Conservation (phyloP, 2,329 filamentous ascomycete genomes). For the Phialophora tarda region DNA sequence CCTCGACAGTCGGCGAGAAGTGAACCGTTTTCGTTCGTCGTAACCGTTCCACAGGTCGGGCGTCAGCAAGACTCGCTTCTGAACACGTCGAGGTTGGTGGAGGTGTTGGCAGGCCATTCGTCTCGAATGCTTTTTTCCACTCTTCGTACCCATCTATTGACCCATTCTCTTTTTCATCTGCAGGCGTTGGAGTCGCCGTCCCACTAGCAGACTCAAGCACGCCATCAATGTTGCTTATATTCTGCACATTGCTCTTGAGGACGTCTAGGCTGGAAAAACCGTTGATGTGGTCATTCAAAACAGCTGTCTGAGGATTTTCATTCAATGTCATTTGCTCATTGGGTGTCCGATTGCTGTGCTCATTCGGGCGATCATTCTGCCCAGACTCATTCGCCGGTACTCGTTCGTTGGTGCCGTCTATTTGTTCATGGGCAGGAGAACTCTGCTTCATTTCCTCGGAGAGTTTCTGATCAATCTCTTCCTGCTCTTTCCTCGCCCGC, state of each 20-base stretch:
- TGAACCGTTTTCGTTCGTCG: constrained; percentile 66
- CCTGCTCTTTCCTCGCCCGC: constrained; percentile 82
- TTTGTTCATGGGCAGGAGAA: neutral
- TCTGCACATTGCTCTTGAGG: constrained; percentile 36
- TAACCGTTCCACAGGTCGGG: constrained; percentile 28
- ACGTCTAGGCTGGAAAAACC: constrained; percentile 24
- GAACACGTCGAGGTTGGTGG: constrained; percentile 39
- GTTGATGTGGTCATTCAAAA: constrained; percentile 17
- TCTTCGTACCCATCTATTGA: constrained; percentile 37
- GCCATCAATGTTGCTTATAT: constrained; percentile 37
- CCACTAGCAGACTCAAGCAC: constrained; percentile 35
- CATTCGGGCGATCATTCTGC: constrained; percentile 12
- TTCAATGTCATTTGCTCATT: constrained; percentile 67
- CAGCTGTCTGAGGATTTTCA: constrained; percentile 47
- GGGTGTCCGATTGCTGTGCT: neutral
- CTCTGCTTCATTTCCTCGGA: constrained; percentile 54
- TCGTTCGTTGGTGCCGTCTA: constrained; percentile 55
- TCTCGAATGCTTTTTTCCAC: constrained; percentile 38
- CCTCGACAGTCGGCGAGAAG: constrained; percentile 71
- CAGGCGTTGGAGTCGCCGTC: constrained; percentile 24
- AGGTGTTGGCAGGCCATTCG: constrained; percentile 40
- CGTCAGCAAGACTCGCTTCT: constrained; percentile 36
- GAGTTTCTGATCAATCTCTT: constrained; percentile 76
- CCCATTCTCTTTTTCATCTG: constrained; percentile 32
- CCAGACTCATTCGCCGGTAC: constrained; percentile 62